phyloP scores from a whole-genome alignment of 2,329 filamentous ascomycete species.

The Beauveria varroae region DNA sequence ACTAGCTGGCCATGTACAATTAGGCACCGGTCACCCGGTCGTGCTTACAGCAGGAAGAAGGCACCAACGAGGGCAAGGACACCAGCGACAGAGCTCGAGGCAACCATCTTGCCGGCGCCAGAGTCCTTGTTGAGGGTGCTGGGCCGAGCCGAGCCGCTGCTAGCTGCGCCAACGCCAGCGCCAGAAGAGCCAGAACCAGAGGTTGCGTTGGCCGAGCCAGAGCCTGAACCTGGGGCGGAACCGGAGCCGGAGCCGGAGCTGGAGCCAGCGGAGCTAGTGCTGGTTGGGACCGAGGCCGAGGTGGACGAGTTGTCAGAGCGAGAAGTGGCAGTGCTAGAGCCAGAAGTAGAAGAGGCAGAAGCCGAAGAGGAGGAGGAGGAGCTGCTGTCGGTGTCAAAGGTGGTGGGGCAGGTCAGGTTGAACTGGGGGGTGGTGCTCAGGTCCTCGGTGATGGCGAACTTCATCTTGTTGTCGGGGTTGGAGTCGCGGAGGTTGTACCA shows the following conservation, averaged over 20 bases:
- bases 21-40: background rate
- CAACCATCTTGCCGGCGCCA: conserved; percentile 3
- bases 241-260: background rate
- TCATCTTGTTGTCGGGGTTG: conserved; percentile 50
- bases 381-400: conserved; percentile 27
- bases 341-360: conserved; percentile 7
- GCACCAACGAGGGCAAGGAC: conserved; percentile 9
- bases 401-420: conserved; percentile 45
- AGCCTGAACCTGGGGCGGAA: conserved; percentile 12
- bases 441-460: conserved; percentile 49
- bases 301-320: background rate
- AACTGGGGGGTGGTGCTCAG: conserved; percentile 43
- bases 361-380: background rate
- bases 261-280: background rate
- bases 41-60: conserved; percentile 10
- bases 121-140: background rate
- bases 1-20: background rate
- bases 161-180: conserved; percentile 13
- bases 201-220: conserved; percentile 14
- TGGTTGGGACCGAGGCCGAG: background rate
- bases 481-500: conserved; percentile 57
- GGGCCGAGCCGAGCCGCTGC: background rate
- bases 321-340: conserved; percentile 10
- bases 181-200: conserved; percentile 14
- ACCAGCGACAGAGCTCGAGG: conserved; percentile 8